phyloP scores from a whole-genome alignment of 1,139 yeast species.

The Suhomyces bokatorum region DNA sequence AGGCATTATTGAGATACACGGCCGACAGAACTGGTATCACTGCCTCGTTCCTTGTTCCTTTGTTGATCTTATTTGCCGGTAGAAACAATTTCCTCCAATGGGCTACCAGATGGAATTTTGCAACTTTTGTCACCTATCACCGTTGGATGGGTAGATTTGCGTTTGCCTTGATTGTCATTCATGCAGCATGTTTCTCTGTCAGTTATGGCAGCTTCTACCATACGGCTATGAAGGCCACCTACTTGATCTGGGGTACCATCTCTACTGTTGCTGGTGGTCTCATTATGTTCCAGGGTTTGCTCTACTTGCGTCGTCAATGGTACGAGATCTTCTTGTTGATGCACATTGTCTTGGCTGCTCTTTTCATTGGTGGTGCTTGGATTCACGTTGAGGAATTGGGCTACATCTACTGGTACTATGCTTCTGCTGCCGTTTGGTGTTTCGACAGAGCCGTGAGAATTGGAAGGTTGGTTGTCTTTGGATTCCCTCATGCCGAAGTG shows the following conservation, averaged over 20 bases:
- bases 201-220: slow-evolving; percentile 15
- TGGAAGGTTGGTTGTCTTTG: slow-evolving; percentile 34
- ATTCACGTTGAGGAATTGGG: slow-evolving; percentile 43
- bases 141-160: slow-evolving; percentile 40
- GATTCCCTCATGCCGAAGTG: slow-evolving; percentile 39
- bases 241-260: slow-evolving; percentile 33
- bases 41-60: slow-evolving; percentile 33
- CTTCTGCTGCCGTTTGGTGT: slow-evolving; percentile 44
- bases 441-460: slow-evolving; percentile 45
- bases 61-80: slow-evolving; percentile 44
- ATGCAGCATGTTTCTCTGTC: slow-evolving; percentile 41
- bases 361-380: slow-evolving; percentile 46
- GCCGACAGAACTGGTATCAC: slow-evolving; percentile 37
- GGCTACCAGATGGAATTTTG: slow-evolving; percentile 41
- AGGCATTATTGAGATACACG: slow-evolving; percentile 29
- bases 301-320: slow-evolving; percentile 40
- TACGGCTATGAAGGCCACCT: slow-evolving; percentile 20
- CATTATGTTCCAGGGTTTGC: slow-evolving; percentile 37
- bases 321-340: slow-evolving; percentile 44
- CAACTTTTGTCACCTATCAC: slow-evolving; percentile 39
- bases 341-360: slow-evolving; percentile 43
- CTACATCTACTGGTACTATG: slow-evolving; percentile 39
- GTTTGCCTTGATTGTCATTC: slow-evolving; percentile 30
- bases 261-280: slow-evolving; percentile 36
- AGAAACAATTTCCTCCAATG: slow-evolving; percentile 45